These are phyloP conservation scores for Peltaster fructicola DNA, from an alignment of 2,329 filamentous ascomycete species.

Conservation along the genomic window DNA sequence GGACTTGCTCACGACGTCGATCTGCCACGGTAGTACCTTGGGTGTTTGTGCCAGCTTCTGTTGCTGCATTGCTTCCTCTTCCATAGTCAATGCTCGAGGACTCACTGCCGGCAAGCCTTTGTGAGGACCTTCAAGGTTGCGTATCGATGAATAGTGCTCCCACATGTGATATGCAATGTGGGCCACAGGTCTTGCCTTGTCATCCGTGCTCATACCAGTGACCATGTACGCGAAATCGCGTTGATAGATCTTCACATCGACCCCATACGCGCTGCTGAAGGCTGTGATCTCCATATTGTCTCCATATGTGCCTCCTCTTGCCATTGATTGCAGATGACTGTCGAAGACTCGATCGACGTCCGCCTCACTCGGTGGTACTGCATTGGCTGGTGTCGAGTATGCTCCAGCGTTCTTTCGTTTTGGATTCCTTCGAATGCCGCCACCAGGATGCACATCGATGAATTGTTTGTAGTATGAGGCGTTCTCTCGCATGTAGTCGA, in stretches of 20 bases:
- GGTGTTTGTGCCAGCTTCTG: conserved; percentile 21
- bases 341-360: conserved; percentile 36
- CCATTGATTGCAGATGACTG: conserved; percentile 41
- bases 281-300: conserved; percentile 52
- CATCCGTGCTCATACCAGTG: conserved; percentile 22
- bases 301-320: conserved; percentile 42
- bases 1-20: conserved; percentile 33
- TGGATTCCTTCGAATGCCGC: conserved; percentile 39
- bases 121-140: conserved; percentile 41
- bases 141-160: conserved; percentile 51
- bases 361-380: conserved; percentile 30
- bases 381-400: conserved; percentile 29
- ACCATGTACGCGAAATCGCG: conserved; percentile 34
- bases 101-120: conserved; percentile 35
- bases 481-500: conserved; percentile 44
- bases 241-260: conserved; percentile 46
- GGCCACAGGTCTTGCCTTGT: conserved; percentile 20
- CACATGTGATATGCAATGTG: conserved; percentile 36
- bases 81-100: conserved; percentile 19
- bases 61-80: conserved; percentile 23
- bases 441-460: conserved; percentile 35
- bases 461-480: conserved; percentile 47
- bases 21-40: conserved; percentile 36
- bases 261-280: conserved; percentile 43
- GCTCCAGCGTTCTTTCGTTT: conserved; percentile 38